A percentile compares a stretch with the other conserved stretches of the same genome.
Conservation (phyloP, 352 stramenopile genomes). For the Phytophthora melonis region DNA sequence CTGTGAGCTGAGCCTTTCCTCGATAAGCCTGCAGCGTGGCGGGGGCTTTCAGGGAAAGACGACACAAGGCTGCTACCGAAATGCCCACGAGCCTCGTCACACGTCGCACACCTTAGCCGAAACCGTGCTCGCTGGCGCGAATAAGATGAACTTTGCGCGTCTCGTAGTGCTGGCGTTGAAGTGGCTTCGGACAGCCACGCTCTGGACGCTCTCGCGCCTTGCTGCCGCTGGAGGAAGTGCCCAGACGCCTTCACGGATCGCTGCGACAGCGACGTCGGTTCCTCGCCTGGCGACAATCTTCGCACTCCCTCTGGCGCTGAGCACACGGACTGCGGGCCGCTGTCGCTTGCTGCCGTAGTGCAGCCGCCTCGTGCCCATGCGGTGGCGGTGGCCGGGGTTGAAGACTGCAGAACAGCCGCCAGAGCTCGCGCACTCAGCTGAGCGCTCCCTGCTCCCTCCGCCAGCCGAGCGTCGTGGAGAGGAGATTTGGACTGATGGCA, state of each 20-base stretch:
- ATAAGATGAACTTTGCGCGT: neutral
- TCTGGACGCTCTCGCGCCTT: neutral
- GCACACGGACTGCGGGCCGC: neutral
- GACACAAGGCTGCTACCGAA: slow-evolving; percentile 10
- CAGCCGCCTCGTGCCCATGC: neutral
- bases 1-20: slow-evolving; percentile 13
- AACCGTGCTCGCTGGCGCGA: neutral
- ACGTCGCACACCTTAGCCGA: neutral
- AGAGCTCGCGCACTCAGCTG: neutral
- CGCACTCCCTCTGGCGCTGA: neutral
- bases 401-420: neutral
- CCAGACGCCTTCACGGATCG: too few species aligned
- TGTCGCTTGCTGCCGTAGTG: neutral
- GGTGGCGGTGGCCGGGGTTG: neutral
- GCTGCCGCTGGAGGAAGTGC: too few species aligned
- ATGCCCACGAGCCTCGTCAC: slow-evolving; percentile 22
- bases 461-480: neutral
- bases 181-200: too few species aligned
- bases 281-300: neutral
- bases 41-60: slow-evolving; percentile 16
- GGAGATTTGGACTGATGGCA: neutral
- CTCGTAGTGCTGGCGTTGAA: neutral
- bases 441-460: neutral
- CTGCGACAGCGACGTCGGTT: neutral
- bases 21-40: neutral